Evolutionary conservation across 2,329 filamentous ascomycete species (phyloP), one percentile per base, ranked within the genome.

Genomic region (Talaromyces sp.): DNA sequence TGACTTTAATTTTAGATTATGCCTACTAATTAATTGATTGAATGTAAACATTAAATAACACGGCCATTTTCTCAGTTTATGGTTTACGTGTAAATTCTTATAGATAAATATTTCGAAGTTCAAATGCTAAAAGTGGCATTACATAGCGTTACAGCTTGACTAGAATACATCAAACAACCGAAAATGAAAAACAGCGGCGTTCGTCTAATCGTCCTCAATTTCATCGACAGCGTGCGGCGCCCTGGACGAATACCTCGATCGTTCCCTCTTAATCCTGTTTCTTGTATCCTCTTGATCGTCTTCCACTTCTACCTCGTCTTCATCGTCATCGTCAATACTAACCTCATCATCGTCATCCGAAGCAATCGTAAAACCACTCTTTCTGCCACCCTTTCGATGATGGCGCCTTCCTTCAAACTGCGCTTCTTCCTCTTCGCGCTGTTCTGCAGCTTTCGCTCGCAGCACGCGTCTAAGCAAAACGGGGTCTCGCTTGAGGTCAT

Each of bases 401-500:
- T 36, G 30, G 4, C 23, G 18, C 10, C 30, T 28, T 30, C 61
- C 56, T 47, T 47, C 50, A 44, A 62, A 58, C 3, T 59, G 61
- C 12, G 60, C 61, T 18, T 68, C 70, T 59, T 70, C 67, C 36
- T 71, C 57, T 52, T 71, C 67, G 9, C 68, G 69, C 63, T 63
- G 66, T 60, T 61, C 57, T 28, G 64, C 60, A 28, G 69, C 72
- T 56, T 75, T 65, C 0, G 69, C 70, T 10, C 78, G 70, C 18
- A 72, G 69, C 31, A 79, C 74, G 33, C 75, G 72, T 18, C 77
- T 68, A 27, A 76, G 59, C 34, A 81, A 61, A 9, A 76, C 75
- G 1, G 73, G 68, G 65, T 82, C 78, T 9, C 69, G 64, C 50
- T 71, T 69, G 36, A 83, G 68, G 68, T 80, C 76, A 5, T 65